Base-by-base conservation (phyloP, 371 early-diverging fungal species). In the Saksenaea oblongispora region DNA sequence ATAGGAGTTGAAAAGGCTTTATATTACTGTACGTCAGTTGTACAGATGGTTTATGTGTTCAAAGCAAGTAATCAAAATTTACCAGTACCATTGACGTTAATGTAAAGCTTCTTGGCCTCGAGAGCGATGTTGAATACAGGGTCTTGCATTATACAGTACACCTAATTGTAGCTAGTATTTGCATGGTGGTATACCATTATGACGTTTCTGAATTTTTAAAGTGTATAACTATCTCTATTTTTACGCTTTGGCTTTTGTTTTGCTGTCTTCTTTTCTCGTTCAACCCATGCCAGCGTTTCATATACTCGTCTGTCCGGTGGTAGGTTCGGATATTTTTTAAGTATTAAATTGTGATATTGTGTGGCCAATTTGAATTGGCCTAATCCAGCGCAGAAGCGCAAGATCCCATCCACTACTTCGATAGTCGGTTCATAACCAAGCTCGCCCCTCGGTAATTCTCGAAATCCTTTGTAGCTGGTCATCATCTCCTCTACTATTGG, bases 301-400 rank as follows among this genome's bases (percentile, higher is more conserved):
- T 34, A n/a, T 4, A 62, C 26, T 3, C 24, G 7, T 5, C 28
- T 3, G 62, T 77, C 74, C 26, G 74, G 68, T 17, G 61, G 15
- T 24, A 74, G 31, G 34, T 57, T 22, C 14, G 74, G 72, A 31
- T 63, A 71, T 28, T 71, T 63, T 10, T 69, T 55, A 5, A 67
- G 22, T 0, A 72, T 68, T 27, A 70, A 31, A 11, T 65, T 41
- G 56, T 67, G 71, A 55, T 72, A 77, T 26, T 71, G 68, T 53
- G 59, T 57, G 17, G 74, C 74, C 15, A 74, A 36, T n/a, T 66
- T 37, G 57, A 56, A 77, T 57, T 70, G 58, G 31, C 54, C 51
- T 4, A 65, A 11, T 7, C 59, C 60, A 7, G 72, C 74, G 31
- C 64, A 66, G 35, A 77, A 72, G 34, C 77, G 65, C 15, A 77